Conservation (phyloP, 2,329 filamentous ascomycete species). For the Fusarium succisae region DNA sequence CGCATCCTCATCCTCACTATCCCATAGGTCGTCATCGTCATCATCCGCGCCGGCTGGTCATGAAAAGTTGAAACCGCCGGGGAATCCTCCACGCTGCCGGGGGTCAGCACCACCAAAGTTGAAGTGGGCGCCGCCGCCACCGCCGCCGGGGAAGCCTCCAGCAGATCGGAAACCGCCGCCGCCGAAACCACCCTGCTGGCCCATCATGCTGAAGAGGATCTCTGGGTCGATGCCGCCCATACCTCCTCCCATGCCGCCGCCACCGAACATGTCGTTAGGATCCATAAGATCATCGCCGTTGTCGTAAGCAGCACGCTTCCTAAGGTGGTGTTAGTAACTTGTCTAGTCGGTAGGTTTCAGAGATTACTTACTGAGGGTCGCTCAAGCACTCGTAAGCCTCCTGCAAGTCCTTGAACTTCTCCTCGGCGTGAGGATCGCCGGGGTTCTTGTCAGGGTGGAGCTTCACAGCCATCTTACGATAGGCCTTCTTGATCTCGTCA, state of each 20-base stretch:
- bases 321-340: slow-evolving; percentile 54
- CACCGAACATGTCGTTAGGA: slow-evolving; percentile 84
- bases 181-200: slow-evolving; percentile 67
- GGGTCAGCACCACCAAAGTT: slow-evolving; percentile 58
- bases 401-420: slow-evolving; percentile 96
- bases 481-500: slow-evolving; percentile 92
- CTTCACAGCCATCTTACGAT: slow-evolving; percentile 91
- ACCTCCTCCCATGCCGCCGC: slow-evolving; percentile 71
- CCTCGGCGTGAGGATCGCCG: slow-evolving; percentile 82
- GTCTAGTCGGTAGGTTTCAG: neutral
- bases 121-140: slow-evolving; percentile 66
- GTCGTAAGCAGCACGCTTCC: slow-evolving; percentile 90
- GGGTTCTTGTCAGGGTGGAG: slow-evolving; percentile 99
- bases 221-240: slow-evolving; percentile 78
- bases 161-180: slow-evolving; percentile 63
- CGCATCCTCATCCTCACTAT: slow-evolving; percentile 45
- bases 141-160: slow-evolving; percentile 59
- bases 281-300: slow-evolving; percentile 92
- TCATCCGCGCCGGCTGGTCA: slow-evolving; percentile 58
- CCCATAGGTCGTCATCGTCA: slow-evolving; percentile 45
- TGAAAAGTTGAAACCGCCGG: slow-evolving; percentile 55
- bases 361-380: slow-evolving; percentile 80
- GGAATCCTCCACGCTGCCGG: slow-evolving; percentile 51
- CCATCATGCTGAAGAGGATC: slow-evolving; percentile 87
- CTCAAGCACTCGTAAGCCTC: slow-evolving; percentile 97